phyloP scores from a whole-genome alignment of 73 alveolate genomes.

The Symbiodinium pilosum region DNA sequence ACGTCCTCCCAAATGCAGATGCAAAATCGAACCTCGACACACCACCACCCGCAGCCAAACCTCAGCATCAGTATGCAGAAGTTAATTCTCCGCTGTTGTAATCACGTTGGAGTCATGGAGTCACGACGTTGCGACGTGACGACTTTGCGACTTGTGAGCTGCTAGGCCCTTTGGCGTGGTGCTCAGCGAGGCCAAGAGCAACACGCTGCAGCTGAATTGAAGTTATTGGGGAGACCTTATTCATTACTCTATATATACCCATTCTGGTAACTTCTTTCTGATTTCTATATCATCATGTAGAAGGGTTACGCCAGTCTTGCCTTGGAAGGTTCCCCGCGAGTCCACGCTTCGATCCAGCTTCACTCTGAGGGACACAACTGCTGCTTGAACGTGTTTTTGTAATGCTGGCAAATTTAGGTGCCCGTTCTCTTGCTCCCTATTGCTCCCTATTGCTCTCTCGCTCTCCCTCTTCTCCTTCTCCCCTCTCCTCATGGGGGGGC shows the following conservation, averaged over 20 bases:
- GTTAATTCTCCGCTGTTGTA: too few species aligned
- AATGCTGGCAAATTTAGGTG: too few species aligned
- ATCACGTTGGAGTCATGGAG: not conserved
- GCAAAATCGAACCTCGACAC: too few species aligned
- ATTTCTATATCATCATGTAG: too few species aligned
- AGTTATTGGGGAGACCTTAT: too few species aligned
- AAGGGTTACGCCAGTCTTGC: too few species aligned
- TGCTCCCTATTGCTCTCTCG: not conserved
- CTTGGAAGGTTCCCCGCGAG: slow-evolving; percentile 16
- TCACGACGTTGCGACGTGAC: not conserved
- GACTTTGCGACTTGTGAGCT: not conserved
- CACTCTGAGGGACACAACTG: slow-evolving; percentile 16
- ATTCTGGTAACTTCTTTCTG: too few species aligned
- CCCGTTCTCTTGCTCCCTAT: not conserved
- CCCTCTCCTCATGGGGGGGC: not conserved
- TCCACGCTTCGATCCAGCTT: slow-evolving; percentile 81
- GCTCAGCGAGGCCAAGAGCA: not conserved
- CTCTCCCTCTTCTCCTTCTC: not conserved
- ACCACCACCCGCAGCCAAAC: not conserved
- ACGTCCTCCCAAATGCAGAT: too few species aligned
- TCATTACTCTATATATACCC: too few species aligned
- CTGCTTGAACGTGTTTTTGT: too few species aligned
- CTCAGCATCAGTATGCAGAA: not conserved
- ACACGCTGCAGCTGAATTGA: too few species aligned
- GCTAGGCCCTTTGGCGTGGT: slow-evolving; percentile 74